Conservation (phyloP, 1,284 basidiomycete species). For the Marasmius sp. region DNA sequence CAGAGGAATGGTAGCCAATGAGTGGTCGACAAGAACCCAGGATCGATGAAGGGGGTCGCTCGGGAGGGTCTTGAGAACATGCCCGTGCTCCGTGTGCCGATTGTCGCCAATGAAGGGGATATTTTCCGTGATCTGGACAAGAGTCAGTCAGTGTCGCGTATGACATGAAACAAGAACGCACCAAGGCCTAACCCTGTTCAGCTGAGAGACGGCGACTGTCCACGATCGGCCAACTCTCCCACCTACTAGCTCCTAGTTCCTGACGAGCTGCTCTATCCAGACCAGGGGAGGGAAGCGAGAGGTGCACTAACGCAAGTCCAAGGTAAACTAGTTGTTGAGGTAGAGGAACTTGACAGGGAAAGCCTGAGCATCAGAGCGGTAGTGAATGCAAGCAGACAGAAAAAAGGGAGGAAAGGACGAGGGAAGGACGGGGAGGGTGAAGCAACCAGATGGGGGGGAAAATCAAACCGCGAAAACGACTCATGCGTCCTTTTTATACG, state of each 20-base stretch:
- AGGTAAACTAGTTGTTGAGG: too few species aligned
- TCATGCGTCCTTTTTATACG: background rate
- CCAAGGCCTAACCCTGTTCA: background rate
- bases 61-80: background rate
- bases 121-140: background rate
- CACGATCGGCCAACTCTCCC: too few species aligned
- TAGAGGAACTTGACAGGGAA: too few species aligned
- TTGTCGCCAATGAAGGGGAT: background rate
- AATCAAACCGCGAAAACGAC: background rate
- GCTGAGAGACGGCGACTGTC: background rate
- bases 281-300: too few species aligned
- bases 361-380: too few species aligned
- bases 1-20: background rate
- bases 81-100: background rate
- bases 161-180: background rate
- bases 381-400: too few species aligned
- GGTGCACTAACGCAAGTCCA: too few species aligned
- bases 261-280: too few species aligned
- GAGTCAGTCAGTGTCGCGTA: background rate
- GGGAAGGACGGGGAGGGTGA: too few species aligned
- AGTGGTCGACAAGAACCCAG: background rate
- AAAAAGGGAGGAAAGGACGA: too few species aligned
- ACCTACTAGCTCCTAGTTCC: too few species aligned
- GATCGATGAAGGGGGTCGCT: background rate
- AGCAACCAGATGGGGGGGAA: background rate